Percentiles rank a stretch among this genome's conserved stretches.
Conservation (phyloP, 108 stramenopile species). For the Cyclotella sp. region DNA sequence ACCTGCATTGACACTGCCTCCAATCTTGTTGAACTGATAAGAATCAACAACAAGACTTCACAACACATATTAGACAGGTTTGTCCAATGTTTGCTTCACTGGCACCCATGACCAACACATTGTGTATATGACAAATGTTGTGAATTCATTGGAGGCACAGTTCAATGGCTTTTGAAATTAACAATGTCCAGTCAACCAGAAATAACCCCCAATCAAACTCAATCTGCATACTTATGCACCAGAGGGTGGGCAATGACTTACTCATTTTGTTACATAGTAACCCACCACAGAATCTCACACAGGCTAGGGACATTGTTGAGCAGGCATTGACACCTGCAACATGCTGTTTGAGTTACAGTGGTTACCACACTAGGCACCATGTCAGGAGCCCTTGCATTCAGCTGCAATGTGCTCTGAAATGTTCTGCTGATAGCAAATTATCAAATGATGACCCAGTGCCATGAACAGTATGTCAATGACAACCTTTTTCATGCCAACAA, state of each 20-base stretch:
- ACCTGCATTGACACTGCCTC: background rate
- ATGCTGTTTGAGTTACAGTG: no score
- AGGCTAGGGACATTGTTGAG: no score
- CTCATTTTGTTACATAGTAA: background rate
- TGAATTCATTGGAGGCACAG: background rate
- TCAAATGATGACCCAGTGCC: no score
- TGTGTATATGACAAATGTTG: background rate
- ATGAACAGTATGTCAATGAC: no score
- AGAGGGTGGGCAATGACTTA: background rate
- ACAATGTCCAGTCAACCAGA: background rate
- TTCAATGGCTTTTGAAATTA: background rate
- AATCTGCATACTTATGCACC: background rate
- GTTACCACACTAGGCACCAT: no score
- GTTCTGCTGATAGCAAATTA: no score
- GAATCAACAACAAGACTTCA: background rate
- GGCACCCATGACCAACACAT: background rate
- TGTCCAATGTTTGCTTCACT: background rate
- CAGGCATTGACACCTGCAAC: no score
- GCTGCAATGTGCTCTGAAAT: no score
- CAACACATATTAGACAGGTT: background rate
- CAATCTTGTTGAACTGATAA: background rate
- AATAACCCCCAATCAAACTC: background rate
- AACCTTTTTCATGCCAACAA: no score
- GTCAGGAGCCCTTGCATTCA: no score
- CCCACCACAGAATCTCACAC: background rate